phyloP scores from a whole-genome alignment of 75 land plant genomes.

The Azolla pinnata region DNA sequence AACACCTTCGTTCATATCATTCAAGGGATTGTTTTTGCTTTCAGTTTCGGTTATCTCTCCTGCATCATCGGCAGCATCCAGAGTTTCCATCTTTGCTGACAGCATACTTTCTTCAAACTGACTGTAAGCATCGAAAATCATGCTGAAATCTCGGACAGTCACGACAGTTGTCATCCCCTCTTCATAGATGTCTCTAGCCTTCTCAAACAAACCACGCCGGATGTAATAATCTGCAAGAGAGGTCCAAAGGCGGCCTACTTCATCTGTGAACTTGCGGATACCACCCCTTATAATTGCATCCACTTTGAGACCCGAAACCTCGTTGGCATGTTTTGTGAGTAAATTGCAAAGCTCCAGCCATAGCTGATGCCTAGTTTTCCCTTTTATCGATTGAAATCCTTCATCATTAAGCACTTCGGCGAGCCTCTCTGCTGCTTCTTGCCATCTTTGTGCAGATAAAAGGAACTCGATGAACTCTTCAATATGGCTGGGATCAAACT shows the following conservation, averaged over 20 bases:
- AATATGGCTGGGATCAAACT: constrained; percentile 77
- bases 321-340: constrained; percentile 73
- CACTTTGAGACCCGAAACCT: constrained; percentile 80
- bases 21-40: constrained; percentile 1
- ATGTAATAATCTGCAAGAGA: constrained; percentile 89
- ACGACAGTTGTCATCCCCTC: constrained; percentile 81
- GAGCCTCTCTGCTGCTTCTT: constrained; percentile 79
- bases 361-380: constrained; percentile 77
- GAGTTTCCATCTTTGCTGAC: constrained; percentile 57
- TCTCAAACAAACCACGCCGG: constrained; percentile 68
- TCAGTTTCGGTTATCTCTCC: constrained; percentile 28
- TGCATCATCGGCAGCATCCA: constrained; percentile 40
- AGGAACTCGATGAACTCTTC: constrained; percentile 93
- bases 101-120: constrained; percentile 89
- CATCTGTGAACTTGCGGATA: constrained; percentile 76
- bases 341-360: constrained; percentile 94
- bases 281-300: constrained; percentile 90
- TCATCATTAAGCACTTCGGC: constrained; percentile 85
- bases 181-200: constrained; percentile 85
- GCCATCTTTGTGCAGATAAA: constrained; percentile 56
- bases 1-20: constrained; percentile 12
- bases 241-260: constrained; percentile 92
- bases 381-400: constrained; percentile 60
- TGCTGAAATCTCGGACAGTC: constrained; percentile 85
- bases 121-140: constrained; percentile 79